phyloP scores from a whole-genome alignment of 2,329 filamentous ascomycete species.

The Pseudophaeomoniella oleicola region DNA sequence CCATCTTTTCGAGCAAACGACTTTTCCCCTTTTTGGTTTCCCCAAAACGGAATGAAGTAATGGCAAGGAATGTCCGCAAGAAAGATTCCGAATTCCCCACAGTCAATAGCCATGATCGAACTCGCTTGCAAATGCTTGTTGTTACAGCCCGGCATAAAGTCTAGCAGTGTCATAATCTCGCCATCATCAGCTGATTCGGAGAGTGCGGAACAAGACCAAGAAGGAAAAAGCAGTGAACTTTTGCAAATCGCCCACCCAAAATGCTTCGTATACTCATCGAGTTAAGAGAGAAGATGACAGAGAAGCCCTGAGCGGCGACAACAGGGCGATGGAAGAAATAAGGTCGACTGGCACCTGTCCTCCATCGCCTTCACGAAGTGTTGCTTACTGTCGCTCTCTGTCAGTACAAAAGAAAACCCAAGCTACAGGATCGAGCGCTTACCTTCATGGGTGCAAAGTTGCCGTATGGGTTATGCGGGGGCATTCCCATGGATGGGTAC shows the following conservation, averaged over 20 bases:
- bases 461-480: constrained; percentile 47
- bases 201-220: not conserved
- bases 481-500: constrained; percentile 56
- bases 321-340: too few relatives aligned
- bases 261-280: not conserved
- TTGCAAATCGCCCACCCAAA: not conserved
- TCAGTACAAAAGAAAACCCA: too few relatives aligned
- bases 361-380: too few relatives aligned
- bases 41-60: too few relatives aligned
- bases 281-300: not conserved
- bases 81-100: not conserved
- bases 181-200: not conserved
- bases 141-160: not conserved
- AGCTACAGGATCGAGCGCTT: too few relatives aligned
- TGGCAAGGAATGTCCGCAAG: not conserved
- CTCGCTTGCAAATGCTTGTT: not conserved
- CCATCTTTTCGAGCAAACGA: not conserved
- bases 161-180: not conserved
- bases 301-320: not conserved
- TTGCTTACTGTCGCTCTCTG: too few relatives aligned
- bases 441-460: constrained; percentile 57
- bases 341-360: too few relatives aligned
- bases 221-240: not conserved
- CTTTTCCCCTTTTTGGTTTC: not conserved
- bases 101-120: not conserved